Evolutionary conservation across 257 asterid genomes (phyloP), one percentile per base, ranked within the genome.

Genomic region (Henckelia pumila): DNA sequence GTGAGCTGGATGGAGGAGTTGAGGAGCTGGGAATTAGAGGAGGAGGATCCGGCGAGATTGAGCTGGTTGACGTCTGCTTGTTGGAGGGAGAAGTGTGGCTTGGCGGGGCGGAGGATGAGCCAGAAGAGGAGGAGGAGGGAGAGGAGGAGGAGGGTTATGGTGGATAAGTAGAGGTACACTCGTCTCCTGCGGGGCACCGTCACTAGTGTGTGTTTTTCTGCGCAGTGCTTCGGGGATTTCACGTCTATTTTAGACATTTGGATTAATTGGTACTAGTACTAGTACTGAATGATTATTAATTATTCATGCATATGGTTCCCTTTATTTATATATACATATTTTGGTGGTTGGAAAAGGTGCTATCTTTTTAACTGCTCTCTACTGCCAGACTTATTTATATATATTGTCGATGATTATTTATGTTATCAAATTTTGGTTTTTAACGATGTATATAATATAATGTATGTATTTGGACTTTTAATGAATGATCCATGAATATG

Each of bases 171-270:
- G 63, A 57, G 70, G 68, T 73, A 78, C 62, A 80, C n/a, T n/a
- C n/a, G n/a, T n/a, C n/a, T n/a, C n/a, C n/a, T n/a, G n/a, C n/a
- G n/a, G n/a, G n/a, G n/a, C n/a, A n/a, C n/a, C n/a, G n/a, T n/a
- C n/a, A n/a, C n/a, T n/a, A n/a, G 61, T 28, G 76, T 52, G 67
- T 82, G 77, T 75, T 91, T 88, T 64, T 86, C 78, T 5, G 80
- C 93, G 66, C 97, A 94, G 78, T 94, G 91, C 79, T 94, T 87
- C 73, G 99, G 97, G 58, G 97, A 85, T 68, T 55, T 78, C 68
- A 59, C 92, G 71, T 71, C 8, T 71, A 87, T 59, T 81, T 62
- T 66, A 80, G 99, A 88, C 99, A 94, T 94, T 80, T 84, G 79
- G 47, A 5, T 26, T 58, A 59, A 66, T 52, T 24, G 73, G 57